Evolutionary conservation across 192 early-diverging fungal species (phyloP), one percentile per base, ranked within the genome.

Genomic region (Umbelopsis ramanniana): DNA sequence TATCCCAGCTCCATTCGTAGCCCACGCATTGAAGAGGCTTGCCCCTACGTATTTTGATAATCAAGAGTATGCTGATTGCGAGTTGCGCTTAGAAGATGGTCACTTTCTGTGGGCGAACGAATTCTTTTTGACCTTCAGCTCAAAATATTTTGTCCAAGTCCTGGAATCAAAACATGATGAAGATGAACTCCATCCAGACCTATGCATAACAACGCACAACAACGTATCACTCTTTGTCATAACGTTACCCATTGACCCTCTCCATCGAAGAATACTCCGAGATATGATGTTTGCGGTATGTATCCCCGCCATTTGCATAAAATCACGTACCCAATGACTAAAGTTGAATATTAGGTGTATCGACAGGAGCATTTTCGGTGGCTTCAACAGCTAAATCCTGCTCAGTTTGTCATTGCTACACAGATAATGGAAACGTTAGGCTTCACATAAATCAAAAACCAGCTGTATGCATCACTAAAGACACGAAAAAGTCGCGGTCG

Each of bases 71-170:
- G 48, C 48, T 15, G 48, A 50, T 15, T 50, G 48, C 15, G 48
- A 50, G n/a, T 50, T 50, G 6, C 9, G 9, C 11, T 50, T 50
- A 50, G 19, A 3, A 17, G 48, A 50, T n/a, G 48, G 48, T 15
- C 48, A 50, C 48, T 50, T 50, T 50, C n/a, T 50, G 4, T 50
- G 48, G 48, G 17, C 48, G n/a, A 50, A 50, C 48, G 48, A 50
- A 50, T 50, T 50, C 48, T 50, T n/a, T 21, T 50, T 50, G 48
- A 50, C 15, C n/a, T 50, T 50, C n/a, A 15, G 11, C n/a, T 50
- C 48, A 50, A 50, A 50, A 15, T 50, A 17, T n/a, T 50, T 50
- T 50, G 48, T 15, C 19, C 1, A 50, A n/a, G 48, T 50, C 48
- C 19, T 50, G 19, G 15, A 17, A 0, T 15, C 48, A 19, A 50